phyloP scores from a whole-genome alignment of 179 eudicot genomes.

The Spergularia azorica region DNA sequence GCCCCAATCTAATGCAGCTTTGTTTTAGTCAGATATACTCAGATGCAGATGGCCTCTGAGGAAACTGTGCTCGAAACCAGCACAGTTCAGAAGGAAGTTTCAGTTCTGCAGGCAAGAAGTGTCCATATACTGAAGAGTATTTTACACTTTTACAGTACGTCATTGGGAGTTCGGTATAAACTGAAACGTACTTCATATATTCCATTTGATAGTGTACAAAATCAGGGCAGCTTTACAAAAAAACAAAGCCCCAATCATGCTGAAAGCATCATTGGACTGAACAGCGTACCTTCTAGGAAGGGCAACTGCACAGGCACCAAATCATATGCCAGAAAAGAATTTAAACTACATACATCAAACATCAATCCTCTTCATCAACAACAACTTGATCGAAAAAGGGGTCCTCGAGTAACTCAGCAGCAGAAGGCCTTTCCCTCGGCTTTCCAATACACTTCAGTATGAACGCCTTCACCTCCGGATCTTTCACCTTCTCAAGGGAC shows the following conservation, averaged over 20 bases:
- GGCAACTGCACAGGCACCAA: not conserved
- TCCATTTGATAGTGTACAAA: not conserved
- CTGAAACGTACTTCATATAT: too few species aligned
- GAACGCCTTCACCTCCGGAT: slow-evolving; percentile 59
- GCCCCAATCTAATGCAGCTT: too few species aligned
- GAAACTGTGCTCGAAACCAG: too few species aligned
- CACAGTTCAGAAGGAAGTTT: too few species aligned
- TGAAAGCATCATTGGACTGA: not conserved
- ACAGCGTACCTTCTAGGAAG: slow-evolving; percentile 9
- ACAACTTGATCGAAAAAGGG: slow-evolving; percentile 49
- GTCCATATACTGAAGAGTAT: too few species aligned
- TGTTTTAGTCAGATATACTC: too few species aligned
- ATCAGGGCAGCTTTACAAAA: not conserved
- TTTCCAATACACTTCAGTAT: slow-evolving; percentile 64
- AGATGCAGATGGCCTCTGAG: too few species aligned
- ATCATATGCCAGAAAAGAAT: not conserved
- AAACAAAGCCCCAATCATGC: not conserved
- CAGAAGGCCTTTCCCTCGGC: slow-evolving; percentile 68
- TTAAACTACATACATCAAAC: not conserved
- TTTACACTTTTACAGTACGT: too few species aligned
- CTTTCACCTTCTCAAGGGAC: slow-evolving; percentile 48
- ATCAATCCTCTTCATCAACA: slow-evolving; percentile 31
- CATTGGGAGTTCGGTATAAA: too few species aligned
- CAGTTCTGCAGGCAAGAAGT: too few species aligned
- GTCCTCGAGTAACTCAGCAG: slow-evolving; percentile 63